phyloP scores from a whole-genome alignment of 2,329 filamentous ascomycete species.

The Pyrenophora teres region DNA sequence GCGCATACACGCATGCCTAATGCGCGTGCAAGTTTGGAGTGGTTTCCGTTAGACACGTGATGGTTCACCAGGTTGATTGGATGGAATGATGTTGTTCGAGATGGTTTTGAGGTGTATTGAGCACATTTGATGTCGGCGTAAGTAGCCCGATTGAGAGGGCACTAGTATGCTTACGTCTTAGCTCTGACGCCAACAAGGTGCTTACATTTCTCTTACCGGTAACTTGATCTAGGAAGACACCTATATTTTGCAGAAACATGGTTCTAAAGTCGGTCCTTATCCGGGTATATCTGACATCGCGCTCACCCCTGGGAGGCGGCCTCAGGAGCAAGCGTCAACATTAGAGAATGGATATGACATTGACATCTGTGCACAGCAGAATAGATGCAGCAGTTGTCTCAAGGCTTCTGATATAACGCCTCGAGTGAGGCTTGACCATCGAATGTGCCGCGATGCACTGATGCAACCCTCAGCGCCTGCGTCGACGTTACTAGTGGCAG shows the following conservation, averaged over 20 bases:
- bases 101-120: conserved; percentile 17
- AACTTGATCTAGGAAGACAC: neutral
- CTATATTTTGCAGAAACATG: neutral
- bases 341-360: too few relatives aligned
- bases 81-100: conserved; percentile 1
- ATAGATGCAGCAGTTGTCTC: too few relatives aligned
- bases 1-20: neutral
- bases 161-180: neutral
- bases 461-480: too few relatives aligned
- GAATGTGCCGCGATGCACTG: too few relatives aligned
- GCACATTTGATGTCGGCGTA: conserved; percentile 22
- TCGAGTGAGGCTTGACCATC: too few relatives aligned
- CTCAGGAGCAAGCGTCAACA: too few relatives aligned
- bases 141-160: neutral
- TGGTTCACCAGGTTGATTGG: neutral
- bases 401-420: too few relatives aligned
- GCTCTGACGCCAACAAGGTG: neutral
- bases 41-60: neutral
- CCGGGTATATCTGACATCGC: too few relatives aligned
- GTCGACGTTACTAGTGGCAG: too few relatives aligned
- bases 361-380: too few relatives aligned
- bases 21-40: neutral
- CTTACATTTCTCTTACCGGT: neutral
- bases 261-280: too few relatives aligned
- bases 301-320: too few relatives aligned